Evolutionary conservation across 805 yeast species (phyloP).

Genomic region (Candida mattraensis): DNA sequence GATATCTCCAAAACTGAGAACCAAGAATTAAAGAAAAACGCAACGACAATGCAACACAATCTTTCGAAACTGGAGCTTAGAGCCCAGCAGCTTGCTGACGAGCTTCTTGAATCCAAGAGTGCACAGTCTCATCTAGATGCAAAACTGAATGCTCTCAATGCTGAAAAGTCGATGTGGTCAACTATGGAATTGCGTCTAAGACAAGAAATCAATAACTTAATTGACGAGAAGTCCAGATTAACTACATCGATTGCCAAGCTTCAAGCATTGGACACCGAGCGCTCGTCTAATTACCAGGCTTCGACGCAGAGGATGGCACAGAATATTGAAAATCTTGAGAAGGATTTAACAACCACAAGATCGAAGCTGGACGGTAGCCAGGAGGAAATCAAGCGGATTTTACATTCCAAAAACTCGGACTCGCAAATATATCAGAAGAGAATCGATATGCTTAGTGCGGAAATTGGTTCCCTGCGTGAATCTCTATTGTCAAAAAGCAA

Average conservation of each 20-base stretch:
- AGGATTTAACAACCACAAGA: slow-evolving; percentile 44
- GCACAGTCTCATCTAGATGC: slow-evolving; percentile 42
- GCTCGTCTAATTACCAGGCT: slow-evolving; percentile 52
- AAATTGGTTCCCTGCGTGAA: slow-evolving; percentile 42
- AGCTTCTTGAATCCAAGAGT: slow-evolving; percentile 54
- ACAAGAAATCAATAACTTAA: slow-evolving; percentile 50
- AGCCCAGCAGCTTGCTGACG: slow-evolving; percentile 50
- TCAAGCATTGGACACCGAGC: slow-evolving; percentile 60
- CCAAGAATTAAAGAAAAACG: slow-evolving; percentile 41
- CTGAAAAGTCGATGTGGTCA: slow-evolving; percentile 55
- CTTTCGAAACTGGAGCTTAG: slow-evolving; percentile 48
- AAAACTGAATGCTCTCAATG: slow-evolving; percentile 46
- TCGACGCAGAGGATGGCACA: slow-evolving; percentile 47
- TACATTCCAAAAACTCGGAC: slow-evolving; percentile 57
- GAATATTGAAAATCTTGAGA: slow-evolving; percentile 50
- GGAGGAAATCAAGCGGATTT: slow-evolving; percentile 50
- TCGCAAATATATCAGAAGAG: slow-evolving; percentile 58
- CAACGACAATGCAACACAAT: slow-evolving; percentile 40
- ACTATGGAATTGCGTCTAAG: slow-evolving; percentile 50
- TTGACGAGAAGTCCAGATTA: slow-evolving; percentile 58
- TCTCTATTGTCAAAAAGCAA: slow-evolving; percentile 42
- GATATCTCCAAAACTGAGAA: slow-evolving; percentile 45
- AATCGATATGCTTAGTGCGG: slow-evolving; percentile 52
- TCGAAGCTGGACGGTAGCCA: slow-evolving; percentile 45
- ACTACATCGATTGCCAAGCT: slow-evolving; percentile 57